A percentile compares a stretch with the other conserved stretches of the same genome.
phyloP scores from a whole-genome alignment of 805 yeast genomes.

The Vanderwaltozyma verrucispora region DNA sequence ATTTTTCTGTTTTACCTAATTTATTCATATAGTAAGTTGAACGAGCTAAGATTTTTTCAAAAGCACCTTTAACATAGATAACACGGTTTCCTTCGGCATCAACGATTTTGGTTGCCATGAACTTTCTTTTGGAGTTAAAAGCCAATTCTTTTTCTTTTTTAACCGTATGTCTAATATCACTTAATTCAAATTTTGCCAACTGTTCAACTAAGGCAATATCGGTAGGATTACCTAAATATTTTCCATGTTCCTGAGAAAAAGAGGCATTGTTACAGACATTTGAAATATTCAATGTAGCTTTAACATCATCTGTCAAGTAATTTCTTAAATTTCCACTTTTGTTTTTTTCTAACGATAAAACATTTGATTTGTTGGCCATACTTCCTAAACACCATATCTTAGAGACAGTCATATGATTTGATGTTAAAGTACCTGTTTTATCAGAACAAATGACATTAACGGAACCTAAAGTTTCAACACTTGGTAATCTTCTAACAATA shows the following conservation, averaged over 20 bases:
- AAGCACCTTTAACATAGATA: constrained; percentile 83
- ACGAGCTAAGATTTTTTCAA: constrained; percentile 55
- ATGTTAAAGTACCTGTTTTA: constrained; percentile 84
- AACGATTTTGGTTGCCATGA: constrained; percentile 71
- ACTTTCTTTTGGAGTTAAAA: constrained; percentile 74
- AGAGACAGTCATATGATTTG: constrained; percentile 84
- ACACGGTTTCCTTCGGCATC: constrained; percentile 48
- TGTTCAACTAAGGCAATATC: constrained; percentile 84
- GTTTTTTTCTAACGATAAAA: constrained; percentile 37
- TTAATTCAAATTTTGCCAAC: constrained; percentile 56
- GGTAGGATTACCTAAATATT: constrained; percentile 83
- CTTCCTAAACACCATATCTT: constrained; percentile 67
- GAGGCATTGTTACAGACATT: constrained; percentile 68
- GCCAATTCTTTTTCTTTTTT: constrained; percentile 67
- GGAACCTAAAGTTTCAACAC: constrained; percentile 91
- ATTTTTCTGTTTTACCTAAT: constrained; percentile 47
- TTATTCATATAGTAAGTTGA: constrained; percentile 51
- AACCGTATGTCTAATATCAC: constrained; percentile 51
- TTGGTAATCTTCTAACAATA: constrained; percentile 85
- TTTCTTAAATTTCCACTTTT: constrained; percentile 31
- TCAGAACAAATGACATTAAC: constrained; percentile 91
- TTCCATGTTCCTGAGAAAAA: constrained; percentile 56
- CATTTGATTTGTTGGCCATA: constrained; percentile 32
- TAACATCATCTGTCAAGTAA: constrained; percentile 45
- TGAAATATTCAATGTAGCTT: constrained; percentile 50